phyloP scores from a whole-genome alignment of 805 yeast species.

The Hanseniaspora hatyaiensis region DNA sequence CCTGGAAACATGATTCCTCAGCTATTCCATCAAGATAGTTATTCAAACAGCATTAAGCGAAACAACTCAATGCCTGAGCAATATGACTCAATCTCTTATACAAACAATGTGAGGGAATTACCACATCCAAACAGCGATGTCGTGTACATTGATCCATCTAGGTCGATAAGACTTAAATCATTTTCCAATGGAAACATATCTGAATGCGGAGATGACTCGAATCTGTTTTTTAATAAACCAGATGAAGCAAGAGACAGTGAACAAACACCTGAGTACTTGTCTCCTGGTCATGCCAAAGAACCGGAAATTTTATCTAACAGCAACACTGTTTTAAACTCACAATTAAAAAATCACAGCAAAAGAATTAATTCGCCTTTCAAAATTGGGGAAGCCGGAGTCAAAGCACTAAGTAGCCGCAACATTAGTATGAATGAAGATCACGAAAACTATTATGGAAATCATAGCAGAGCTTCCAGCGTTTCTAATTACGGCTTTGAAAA shows the following conservation, averaged over 20 bases:
- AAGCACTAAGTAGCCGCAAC: conserved; percentile 31
- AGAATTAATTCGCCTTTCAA: conserved; percentile 57
- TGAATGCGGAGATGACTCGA: background rate
- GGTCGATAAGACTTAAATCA: conserved; percentile 5
- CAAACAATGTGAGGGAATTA: background rate
- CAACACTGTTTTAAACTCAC: background rate
- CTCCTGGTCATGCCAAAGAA: background rate
- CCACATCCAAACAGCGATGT: conserved; percentile 17
- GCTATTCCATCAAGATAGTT: conserved; percentile 34
- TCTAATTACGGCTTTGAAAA: background rate
- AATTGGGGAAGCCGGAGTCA: conserved; percentile 62
- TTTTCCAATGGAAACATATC: background rate
- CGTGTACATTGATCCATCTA: conserved; percentile 9
- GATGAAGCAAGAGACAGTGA: background rate
- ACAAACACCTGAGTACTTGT: background rate
- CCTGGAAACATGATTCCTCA: conserved; percentile 55
- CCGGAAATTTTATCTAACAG: conserved; percentile 4
- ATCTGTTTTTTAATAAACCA: no score
- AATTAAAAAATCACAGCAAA: conserved; percentile 18
- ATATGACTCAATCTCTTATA: background rate
- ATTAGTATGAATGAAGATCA: conserved; percentile 14
- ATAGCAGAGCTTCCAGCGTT: background rate
- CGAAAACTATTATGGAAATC: conserved; percentile 10
- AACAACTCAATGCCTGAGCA: background rate
- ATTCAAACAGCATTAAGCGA: background rate